A percentile compares a stretch with the other conserved stretches of the same genome.
Evolutionary conservation across 1,139 yeast genomes (phyloP).

Genomic region (Debaryomyces fabryi): DNA sequence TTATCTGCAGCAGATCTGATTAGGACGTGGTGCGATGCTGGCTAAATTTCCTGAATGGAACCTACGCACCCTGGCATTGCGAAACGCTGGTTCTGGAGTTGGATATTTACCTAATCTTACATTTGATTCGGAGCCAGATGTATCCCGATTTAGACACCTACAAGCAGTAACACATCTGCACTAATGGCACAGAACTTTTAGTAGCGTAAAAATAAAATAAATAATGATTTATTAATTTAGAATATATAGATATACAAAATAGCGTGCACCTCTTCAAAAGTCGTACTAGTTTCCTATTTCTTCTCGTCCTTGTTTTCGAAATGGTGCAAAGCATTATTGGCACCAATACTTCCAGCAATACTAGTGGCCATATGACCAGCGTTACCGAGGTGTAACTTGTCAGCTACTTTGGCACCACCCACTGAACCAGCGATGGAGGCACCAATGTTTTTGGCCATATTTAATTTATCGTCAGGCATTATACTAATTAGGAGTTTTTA

Average conservation of each 20-base stretch:
- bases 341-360: slow-evolving; percentile 38
- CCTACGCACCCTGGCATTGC: not conserved
- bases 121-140: not conserved
- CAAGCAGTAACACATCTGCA: not conserved
- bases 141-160: not conserved
- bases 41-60: slow-evolving; percentile 3
- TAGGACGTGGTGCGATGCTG: slow-evolving; percentile 1
- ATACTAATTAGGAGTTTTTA: not conserved
- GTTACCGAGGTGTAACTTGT: slow-evolving; percentile 33
- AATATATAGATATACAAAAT: not conserved
- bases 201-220: not conserved
- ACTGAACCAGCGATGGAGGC: slow-evolving; percentile 36
- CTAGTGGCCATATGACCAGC: slow-evolving; percentile 41
- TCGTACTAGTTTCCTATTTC: not conserved
- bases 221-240: not conserved
- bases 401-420: slow-evolving; percentile 40
- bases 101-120: not conserved
- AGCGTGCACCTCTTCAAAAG: not conserved
- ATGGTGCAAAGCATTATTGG: slow-evolving; percentile 34
- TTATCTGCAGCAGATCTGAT: not conserved
- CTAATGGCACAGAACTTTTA: not conserved
- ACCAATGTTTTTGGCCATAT: slow-evolving; percentile 33
- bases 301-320: slow-evolving; percentile 23
- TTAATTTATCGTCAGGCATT: slow-evolving; percentile 22
- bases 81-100: not conserved